Evolutionary conservation across 148 eudicot species (phyloP), one percentile per base, ranked within the genome.

Genomic region (Vaccinium macrocarpon): DNA sequence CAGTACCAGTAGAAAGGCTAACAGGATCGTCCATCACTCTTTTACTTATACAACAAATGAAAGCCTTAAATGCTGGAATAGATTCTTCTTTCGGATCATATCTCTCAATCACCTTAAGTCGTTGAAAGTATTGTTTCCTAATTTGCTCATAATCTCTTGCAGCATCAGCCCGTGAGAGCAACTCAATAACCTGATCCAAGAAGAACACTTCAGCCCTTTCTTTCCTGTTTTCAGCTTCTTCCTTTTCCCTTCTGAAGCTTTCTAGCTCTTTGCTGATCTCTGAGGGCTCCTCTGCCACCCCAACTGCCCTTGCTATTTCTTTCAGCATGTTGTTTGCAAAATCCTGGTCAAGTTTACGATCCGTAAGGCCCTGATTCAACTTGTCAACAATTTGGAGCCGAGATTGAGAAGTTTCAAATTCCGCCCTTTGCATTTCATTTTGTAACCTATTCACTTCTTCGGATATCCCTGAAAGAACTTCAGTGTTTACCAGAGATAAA

Each of bases 11-110:
- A 80, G 87, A 89, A 76, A 87, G 89, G 76, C 91, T 87, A 27
- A 89, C 89, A 62, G 91, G 91, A 86, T 89, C 91, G 15, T 62
- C 82, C 91, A 89, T 89, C 66, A 89, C 88, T 19, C 9, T n/a
- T 79, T 70, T 70, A 0, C 87, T 87, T 42, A 89, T 85, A 9
- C 87, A 84, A 87, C 91, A 89, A 64, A 25, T 52, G 78, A 87
- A 89, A 62, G 89, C 86, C 71, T 86, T 89, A 78, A 74, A 89
- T 4, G 91, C 89, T 81, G 27, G 83, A 21, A 89, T 89, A 79
- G 66, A 84, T 46, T 87, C 89, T 79, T 80, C 88, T 82, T 61
- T 81, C 10, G 87, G 79, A 82, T 82, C 83, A 55, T 85, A 76
- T 70, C 86, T 14, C 27, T 89, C 89, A 61, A 89, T 80, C 49